Percentiles rank a stretch among this genome's conserved stretches.
Evolutionary conservation across 2,329 filamentous ascomycete species (phyloP).

Genomic region (Penicillium sumatraense): DNA sequence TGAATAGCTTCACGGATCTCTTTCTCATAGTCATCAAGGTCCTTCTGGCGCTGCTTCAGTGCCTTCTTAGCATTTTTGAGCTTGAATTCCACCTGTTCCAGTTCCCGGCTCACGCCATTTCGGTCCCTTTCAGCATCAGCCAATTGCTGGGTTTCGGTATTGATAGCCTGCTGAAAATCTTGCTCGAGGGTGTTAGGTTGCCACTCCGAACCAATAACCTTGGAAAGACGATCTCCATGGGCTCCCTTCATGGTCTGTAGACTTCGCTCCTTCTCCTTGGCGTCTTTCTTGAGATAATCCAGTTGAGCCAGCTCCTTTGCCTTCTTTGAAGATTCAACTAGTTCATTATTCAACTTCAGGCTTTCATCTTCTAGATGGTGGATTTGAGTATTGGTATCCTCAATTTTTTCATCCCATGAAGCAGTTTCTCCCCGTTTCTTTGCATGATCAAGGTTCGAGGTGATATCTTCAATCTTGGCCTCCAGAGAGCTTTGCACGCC

Average conservation of each 20-base stretch:
- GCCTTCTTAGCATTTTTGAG: conserved; percentile 69
- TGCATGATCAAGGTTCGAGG: conserved; percentile 63
- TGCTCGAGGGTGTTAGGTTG: conserved; percentile 69
- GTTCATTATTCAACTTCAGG: conserved; percentile 74
- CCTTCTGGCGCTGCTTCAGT: conserved; percentile 65
- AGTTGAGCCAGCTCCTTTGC: conserved; percentile 83
- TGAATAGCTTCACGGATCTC: conserved; percentile 65
- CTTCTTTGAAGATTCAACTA: conserved; percentile 79
- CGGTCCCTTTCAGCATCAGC: conserved; percentile 70
- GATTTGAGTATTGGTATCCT: conserved; percentile 67
- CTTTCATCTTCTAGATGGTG: conserved; percentile 72
- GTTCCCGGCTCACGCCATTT: conserved; percentile 71
- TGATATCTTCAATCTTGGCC: conserved; percentile 71
- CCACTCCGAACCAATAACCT: conserved; percentile 70
- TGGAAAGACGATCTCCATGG: conserved; percentile 71
- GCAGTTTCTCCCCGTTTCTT: conserved; percentile 67
- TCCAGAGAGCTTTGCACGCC: conserved; percentile 79
- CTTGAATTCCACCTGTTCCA: conserved; percentile 76
- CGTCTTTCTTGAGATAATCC: conserved; percentile 79
- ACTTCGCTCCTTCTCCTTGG: conserved; percentile 72
- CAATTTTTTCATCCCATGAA: conserved; percentile 73
- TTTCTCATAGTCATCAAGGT: conserved; percentile 65
- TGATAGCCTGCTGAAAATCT: conserved; percentile 68
- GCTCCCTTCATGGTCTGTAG: conserved; percentile 77
- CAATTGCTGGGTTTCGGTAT: conserved; percentile 62